A percentile compares a stretch with the other conserved stretches of the same genome.
phyloP scores from a whole-genome alignment of 2,329 filamentous ascomycete species.

The Coniochaeta hoffmannii region DNA sequence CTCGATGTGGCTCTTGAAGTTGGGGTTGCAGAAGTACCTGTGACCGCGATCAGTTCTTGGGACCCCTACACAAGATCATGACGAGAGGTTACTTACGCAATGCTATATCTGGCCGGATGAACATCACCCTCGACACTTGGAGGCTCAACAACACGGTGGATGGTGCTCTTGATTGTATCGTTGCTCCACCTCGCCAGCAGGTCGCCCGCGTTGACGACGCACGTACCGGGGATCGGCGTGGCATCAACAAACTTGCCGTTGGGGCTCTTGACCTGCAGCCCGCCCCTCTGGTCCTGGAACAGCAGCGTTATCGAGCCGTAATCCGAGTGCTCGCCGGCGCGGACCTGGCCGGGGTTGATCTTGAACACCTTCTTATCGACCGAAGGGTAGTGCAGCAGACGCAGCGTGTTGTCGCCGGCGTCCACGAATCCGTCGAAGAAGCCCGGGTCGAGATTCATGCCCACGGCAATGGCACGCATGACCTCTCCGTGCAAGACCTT shows the following conservation, averaged over 20 bases:
- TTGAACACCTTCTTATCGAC: conserved; percentile 59
- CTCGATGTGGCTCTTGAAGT: conserved; percentile 68
- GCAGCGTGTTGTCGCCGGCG: conserved; percentile 61
- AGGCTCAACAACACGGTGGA: conserved; percentile 85
- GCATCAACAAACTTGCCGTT: conserved; percentile 75
- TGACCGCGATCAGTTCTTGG: not conserved
- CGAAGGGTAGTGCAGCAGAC: conserved; percentile 70
- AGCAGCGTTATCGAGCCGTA: conserved; percentile 55
- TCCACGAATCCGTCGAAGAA: conserved; percentile 76
- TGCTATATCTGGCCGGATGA: conserved; percentile 75
- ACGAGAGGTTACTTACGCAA: conserved; percentile 54
- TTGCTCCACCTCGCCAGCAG: conserved; percentile 84
- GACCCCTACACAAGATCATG: not conserved
- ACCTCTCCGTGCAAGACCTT: conserved; percentile 67
- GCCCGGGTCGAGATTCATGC: conserved; percentile 59
- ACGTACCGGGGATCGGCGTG: conserved; percentile 70
- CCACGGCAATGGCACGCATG: conserved; percentile 80
- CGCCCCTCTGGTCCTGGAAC: conserved; percentile 52
- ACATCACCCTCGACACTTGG: conserved; percentile 44
- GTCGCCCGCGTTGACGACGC: conserved; percentile 87
- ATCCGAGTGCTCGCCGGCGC: conserved; percentile 71
- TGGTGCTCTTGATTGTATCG: conserved; percentile 82
- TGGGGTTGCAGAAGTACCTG: conserved; percentile 83
- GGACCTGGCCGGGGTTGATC: conserved; percentile 60
- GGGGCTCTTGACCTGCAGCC: conserved; percentile 57